Evolutionary conservation across 257 asterid species (phyloP).

Genomic region (Thymus quinquecostatus): DNA sequence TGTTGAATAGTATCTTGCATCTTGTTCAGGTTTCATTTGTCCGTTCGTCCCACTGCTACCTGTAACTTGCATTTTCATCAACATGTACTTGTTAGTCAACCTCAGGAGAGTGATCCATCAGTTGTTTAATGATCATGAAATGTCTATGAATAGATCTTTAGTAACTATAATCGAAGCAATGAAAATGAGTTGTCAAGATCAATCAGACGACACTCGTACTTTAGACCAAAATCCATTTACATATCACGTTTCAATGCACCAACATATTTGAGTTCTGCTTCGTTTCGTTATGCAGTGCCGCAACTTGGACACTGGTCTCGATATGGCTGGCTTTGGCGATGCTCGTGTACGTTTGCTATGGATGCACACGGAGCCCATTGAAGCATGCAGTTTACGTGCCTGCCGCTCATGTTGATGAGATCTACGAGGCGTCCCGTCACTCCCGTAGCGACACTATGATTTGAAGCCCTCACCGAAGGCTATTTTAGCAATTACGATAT

Average conservation of each 20-base stretch:
- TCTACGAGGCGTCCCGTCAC: conserved; percentile 53
- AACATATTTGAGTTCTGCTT: not conserved
- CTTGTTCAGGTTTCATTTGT: conserved; percentile 80
- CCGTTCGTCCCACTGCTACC: conserved; percentile 93
- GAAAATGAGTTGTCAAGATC: too few relatives aligned
- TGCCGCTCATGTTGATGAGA: conserved; percentile 75
- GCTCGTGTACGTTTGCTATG: conserved; percentile 62
- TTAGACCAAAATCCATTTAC: not conserved
- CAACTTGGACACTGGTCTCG: conserved; percentile 84
- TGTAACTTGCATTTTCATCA: conserved; percentile 76
- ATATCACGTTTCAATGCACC: not conserved
- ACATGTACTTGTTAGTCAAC: conserved; percentile 81
- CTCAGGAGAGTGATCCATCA: conserved; percentile 68
- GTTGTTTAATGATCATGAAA: not conserved
- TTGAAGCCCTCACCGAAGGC: not conserved
- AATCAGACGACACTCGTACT: not conserved
- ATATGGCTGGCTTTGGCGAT: conserved; percentile 73
- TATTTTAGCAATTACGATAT: not conserved
- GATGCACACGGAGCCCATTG: conserved; percentile 74
- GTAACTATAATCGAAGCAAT: too few relatives aligned
- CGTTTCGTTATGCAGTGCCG: conserved; percentile 49
- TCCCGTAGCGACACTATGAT: conserved; percentile 37
- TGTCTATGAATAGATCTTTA: not conserved
- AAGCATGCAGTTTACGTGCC: conserved; percentile 86
- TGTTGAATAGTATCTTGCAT: conserved; percentile 2